phyloP scores from a whole-genome alignment of 2,329 filamentous ascomycete species.

The Tolypocladium cylindrosporum region DNA sequence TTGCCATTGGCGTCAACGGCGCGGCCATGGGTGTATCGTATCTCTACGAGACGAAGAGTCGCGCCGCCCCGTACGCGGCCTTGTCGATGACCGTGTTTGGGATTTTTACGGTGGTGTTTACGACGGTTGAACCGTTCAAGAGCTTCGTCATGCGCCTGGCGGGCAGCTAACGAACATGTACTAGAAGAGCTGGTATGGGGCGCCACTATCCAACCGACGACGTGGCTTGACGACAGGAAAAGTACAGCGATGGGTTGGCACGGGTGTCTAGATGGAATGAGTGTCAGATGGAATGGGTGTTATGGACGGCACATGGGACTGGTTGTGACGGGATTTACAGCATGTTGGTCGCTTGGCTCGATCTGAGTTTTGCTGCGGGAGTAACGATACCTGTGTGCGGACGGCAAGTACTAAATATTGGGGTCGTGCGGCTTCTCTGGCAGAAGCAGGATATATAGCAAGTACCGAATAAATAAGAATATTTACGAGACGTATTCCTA shows the following conservation, averaged over 20 bases:
- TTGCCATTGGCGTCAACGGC: constrained; percentile 47
- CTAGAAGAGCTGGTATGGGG: neutral
- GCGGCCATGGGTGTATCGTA: constrained; percentile 51
- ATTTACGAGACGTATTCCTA: neutral
- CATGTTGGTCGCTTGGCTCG: neutral
- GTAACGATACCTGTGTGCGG: neutral
- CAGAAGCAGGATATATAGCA: neutral
- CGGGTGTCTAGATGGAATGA: too few species aligned
- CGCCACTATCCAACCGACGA: neutral
- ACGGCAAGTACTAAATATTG: neutral
- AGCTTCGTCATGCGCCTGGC: constrained; percentile 24
- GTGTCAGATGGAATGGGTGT: too few species aligned
- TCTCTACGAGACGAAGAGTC: constrained; percentile 42
- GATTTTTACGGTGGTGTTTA: constrained; percentile 44
- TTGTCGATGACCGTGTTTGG: constrained; percentile 49
- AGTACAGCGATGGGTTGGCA: too few species aligned
- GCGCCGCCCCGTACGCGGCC: constrained; percentile 44
- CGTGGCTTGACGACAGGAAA: neutral
- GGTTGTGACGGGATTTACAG: neutral
- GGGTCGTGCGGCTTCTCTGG: neutral
- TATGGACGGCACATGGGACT: neutral
- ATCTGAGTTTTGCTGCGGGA: neutral
- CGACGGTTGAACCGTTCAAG: constrained; percentile 36
- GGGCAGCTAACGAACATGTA: neutral
- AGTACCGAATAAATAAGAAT: neutral